Conservation (phyloP, 2,329 filamentous ascomycete species). For the Curvularia eragrostidis region DNA sequence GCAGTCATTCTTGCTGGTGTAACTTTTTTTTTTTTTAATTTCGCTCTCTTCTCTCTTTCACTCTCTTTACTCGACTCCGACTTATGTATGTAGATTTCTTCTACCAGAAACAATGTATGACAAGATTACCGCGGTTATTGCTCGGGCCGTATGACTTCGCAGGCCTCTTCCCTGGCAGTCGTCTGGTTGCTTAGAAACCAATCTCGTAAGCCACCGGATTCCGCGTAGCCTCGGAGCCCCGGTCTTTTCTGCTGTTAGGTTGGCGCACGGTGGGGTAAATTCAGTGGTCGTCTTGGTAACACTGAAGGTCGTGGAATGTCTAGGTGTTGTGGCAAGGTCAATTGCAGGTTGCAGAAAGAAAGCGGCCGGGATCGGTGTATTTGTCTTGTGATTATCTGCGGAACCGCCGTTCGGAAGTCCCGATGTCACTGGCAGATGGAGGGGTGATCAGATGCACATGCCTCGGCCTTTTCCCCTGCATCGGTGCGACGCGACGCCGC, state of each 20-base stretch:
- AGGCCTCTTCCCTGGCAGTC: neutral
- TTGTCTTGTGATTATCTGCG: conserved; percentile 6
- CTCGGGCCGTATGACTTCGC: conserved; percentile 5
- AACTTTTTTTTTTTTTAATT: conserved; percentile 1
- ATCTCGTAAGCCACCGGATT: conserved; percentile 14
- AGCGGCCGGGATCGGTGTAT: neutral
- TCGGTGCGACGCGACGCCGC: conserved; percentile 11
- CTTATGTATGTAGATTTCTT: neutral
- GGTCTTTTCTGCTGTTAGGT: neutral
- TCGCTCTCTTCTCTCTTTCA: neutral
- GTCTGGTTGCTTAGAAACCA: conserved; percentile 11
- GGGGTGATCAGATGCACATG: conserved; percentile 14
- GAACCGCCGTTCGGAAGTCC: conserved; percentile 15
- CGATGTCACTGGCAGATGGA: conserved; percentile 14
- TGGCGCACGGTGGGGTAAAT: neutral
- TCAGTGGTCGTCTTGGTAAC: neutral
- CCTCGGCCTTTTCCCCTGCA: conserved; percentile 22
- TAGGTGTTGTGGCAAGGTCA: neutral
- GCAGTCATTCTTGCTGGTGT: conserved; percentile 30
- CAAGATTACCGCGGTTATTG: neutral
- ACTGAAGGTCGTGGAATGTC: neutral
- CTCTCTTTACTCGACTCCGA: neutral
- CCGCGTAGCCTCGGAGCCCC: conserved; percentile 5
- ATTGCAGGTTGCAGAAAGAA: neutral
- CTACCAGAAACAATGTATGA: neutral